Base-by-base conservation (phyloP, 2,329 filamentous ascomycete genomes). In the Nigrograna mackinnonii region DNA sequence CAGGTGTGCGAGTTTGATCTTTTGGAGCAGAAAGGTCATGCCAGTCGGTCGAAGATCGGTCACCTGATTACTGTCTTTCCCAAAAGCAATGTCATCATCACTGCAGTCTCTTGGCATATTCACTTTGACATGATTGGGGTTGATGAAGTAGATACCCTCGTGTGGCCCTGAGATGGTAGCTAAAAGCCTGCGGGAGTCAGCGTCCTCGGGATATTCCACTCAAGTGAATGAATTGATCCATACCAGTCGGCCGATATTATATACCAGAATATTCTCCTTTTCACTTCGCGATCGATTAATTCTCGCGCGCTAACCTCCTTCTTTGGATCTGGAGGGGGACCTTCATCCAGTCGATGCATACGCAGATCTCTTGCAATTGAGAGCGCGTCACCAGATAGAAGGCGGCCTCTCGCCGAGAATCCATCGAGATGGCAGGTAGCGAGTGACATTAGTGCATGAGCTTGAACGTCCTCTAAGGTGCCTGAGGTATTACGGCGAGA, bases 251-350 rank as follows among this genome's bases (percentile, higher is more conserved):
- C 20, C 4, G 38, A 53, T 19, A 52, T 57, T 6, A 72, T 47
- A 49, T 71, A 67, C 68, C 68, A 71, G 66, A 67, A 71, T 4
- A 70, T 45, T 22, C 69, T 60, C 22, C 69, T 46, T 28, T 60
- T 61, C 2, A 66, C 57, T 37, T 71, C 69, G 7, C 61, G 45
- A 7, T 54, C 53, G 6, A 65, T 46, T 14, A 57, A 11, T 4
- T n/a, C 11, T 6, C 34, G 40, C 17, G 28, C 30, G 16, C 20
- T 12, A 5, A 12, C 6, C 17, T 4, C 9, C 4, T 17, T 16
- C 7, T 24, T 28, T 9, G 24, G 24, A n/a, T n/a, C 32, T 6
- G 31, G 11, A 14, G 11, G 12, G 16, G 32, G 19, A 14, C 19
- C 14, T 9, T 28, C 33, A 16, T 46, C 43, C 16, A 46, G 7